phyloP scores from a whole-genome alignment of 345 rosid genomes.

The Salix suchowensis region DNA sequence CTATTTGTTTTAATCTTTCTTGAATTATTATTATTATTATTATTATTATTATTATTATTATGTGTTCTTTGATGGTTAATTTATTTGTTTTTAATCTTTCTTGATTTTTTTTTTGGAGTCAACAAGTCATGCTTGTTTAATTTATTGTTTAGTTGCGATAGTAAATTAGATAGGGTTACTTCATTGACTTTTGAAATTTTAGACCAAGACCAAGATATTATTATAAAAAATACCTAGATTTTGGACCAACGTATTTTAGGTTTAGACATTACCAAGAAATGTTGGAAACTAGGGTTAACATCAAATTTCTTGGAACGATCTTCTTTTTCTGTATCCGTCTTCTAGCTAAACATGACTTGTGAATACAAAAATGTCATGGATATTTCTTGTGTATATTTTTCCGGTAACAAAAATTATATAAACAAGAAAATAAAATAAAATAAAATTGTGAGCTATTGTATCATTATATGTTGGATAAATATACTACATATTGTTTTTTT shows the following conservation, averaged over 20 bases:
- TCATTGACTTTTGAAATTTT: not conserved
- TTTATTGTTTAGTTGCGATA: not conserved
- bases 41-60: no score
- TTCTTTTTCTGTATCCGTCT: not conserved
- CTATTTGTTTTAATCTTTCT: no score
- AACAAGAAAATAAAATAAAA: no score
- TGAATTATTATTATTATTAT: no score
- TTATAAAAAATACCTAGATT: not conserved
- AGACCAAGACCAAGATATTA: not conserved
- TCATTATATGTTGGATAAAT: no score
- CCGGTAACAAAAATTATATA: no score
- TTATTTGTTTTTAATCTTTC: not conserved
- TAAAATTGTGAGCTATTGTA: no score
- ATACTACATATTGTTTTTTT: no score
- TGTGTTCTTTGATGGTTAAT: not conserved
- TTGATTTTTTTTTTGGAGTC: not conserved
- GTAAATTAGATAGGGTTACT: not conserved
- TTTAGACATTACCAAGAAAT: not conserved
- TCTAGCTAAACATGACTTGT: no score
- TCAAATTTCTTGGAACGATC: not conserved
- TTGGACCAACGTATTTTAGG: not conserved
- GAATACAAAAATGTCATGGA: no score
- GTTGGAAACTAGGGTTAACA: not conserved
- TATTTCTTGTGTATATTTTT: no score
- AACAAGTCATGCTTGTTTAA: not conserved